Base-by-base conservation (phyloP, 2,329 filamentous ascomycete genomes). In the Curvularia sp. region DNA sequence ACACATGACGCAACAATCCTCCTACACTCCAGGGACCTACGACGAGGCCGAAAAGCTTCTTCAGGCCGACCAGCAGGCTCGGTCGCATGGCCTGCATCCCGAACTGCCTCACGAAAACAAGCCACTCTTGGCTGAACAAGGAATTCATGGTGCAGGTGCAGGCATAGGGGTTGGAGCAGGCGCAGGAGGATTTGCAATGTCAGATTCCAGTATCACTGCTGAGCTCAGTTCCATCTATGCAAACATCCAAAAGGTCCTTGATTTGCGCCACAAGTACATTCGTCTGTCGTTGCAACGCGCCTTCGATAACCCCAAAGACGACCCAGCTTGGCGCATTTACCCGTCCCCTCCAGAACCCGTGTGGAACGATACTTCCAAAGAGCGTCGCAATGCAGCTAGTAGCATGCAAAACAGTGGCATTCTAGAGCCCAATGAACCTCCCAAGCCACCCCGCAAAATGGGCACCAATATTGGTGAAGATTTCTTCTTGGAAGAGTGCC, bases 401-500 rank as follows among this genome's bases (percentile, higher is more conserved):
- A 79, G 73, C 57, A 67, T 79, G 72, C 74, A 73, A 33, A 79
- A 77, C 50, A 78, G 75, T 62, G 70, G 65, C 18, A 47, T 75
- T 26, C 50, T 78, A 47, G 66, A 78, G 44, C 66, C 69, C 5
- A 59, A 62, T 10, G 75, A 75, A 53, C 63, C 70, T 7, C 54
- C 70, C 59, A 79, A 81, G 26, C 78, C 81, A 8, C 89, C 86
- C 65, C 86, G 94, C 67, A 98, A 97, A 77, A 90, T 91, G 67
- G 94, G 94, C 3, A 86, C 94, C 66, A 87, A 96, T 71, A 92
- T 98, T 69, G 95, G 95, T 10, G 91, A 93, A 71, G 94, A 98
- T 75, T 99, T 99, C 73, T 85, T 92, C 60, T 86, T 97, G 74
- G 85, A 89, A 1, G 91, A 97, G 64, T 77, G 91, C 51, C 76